Base-by-base conservation (phyloP, 148 eudicot genomes). In the Amaranthus palmeri region DNA sequence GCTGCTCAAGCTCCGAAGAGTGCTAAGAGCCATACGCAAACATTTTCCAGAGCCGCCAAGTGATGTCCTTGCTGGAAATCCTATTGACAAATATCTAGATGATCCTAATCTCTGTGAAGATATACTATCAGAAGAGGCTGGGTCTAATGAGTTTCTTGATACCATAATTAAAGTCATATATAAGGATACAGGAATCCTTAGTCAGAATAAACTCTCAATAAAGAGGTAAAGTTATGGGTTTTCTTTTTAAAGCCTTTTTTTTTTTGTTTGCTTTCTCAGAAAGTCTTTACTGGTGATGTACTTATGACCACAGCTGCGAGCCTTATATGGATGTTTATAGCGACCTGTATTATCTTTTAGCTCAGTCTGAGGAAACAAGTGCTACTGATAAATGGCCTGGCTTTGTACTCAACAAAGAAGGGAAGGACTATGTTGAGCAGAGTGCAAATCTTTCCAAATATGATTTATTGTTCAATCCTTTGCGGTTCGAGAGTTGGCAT, bases 301-400 rank as follows among this genome's bases (percentile, higher is more conserved):
- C 36, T 57, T 54, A 63, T 79, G 62, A 60, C 78, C 85, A 86
- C 89, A 95, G 99, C 68, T 84, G 93, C 73, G 99, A 92, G 72
- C 92, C 93, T 58, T 95, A 89, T 72, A 74, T 82, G 86, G 97
- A 95, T 76, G 93, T 95, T 60, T 95, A 95, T 80, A 71, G 89
- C 84, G 92, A 95, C 83, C 84, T 95, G 79, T 95, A 89, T 79
- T 85, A 88, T 84, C 89, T 92, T 67, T 87, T 92, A 81, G 93
- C 91, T 53, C 90, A 84, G 79, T 86, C 93, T 68, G 99, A 95
- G 80, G 99, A 95, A 83, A 83, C 86, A 73, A 88, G 90, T 72
- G 96, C 99, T 60, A 85, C 92, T 72, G 99, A 95, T 78, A 95
- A 87, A 75, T 88, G 99, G 96, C 88, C 99, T 82, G 99, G 99